Conservation (phyloP, 2,329 filamentous ascomycete genomes). For the Clonostachys rhizophaga region DNA sequence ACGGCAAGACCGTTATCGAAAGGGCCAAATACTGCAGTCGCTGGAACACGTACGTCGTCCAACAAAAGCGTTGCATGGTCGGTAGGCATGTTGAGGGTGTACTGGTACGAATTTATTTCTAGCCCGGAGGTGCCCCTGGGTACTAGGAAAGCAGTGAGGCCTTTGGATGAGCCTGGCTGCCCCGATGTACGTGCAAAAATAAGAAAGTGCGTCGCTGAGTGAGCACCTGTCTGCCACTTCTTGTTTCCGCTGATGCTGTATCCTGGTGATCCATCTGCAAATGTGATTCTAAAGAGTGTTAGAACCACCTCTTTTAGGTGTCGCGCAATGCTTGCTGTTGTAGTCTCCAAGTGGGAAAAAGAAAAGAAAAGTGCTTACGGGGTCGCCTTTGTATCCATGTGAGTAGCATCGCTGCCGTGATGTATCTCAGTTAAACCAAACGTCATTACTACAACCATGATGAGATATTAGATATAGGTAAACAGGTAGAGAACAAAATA, state of each 20-base stretch:
- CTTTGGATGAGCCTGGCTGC: slow-evolving; percentile 4
- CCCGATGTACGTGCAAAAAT: slow-evolving; percentile 9
- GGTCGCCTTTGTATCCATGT: slow-evolving; percentile 7
- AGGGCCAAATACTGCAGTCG: slow-evolving; percentile 5
- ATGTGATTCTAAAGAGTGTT: no score
- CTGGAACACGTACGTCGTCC: slow-evolving; percentile 4
- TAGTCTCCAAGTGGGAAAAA: no score
- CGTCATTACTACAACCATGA: background rate
- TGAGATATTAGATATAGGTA: no score
- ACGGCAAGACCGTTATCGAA: slow-evolving; percentile 7
- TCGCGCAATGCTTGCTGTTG: no score
- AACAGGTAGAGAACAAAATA: no score
- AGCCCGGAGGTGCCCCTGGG: slow-evolving; percentile 4
- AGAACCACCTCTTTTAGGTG: no score
- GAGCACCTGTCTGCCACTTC: slow-evolving; percentile 9
- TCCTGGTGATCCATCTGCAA: background rate
- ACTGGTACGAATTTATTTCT: slow-evolving; percentile 6
- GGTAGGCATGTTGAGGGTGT: slow-evolving; percentile 11
- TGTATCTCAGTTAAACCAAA: slow-evolving; percentile 9
- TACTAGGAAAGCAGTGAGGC: slow-evolving; percentile 9
- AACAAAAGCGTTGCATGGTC: slow-evolving; percentile 8
- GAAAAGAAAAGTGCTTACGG: no score
- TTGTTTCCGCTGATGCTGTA: slow-evolving; percentile 9
- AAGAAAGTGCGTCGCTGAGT: slow-evolving; percentile 7
- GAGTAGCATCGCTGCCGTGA: slow-evolving; percentile 8